Evolutionary conservation across 768 basidiomycete genomes (phyloP).

Genomic region (Xerocomus potaroensis): DNA sequence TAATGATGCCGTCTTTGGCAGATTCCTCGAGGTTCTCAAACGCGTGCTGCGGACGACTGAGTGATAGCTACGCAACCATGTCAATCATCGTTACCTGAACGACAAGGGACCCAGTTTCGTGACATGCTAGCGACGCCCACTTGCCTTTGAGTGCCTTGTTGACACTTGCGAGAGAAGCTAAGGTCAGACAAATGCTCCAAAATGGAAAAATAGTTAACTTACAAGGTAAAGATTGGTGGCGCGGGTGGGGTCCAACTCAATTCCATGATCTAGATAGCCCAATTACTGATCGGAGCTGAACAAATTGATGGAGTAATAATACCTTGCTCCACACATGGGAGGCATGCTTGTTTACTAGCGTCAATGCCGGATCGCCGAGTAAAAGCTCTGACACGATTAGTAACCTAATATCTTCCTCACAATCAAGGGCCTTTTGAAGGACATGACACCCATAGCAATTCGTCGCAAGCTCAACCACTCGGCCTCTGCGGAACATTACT

Average conservation of each 20-base stretch:
- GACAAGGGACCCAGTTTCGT: slow-evolving; percentile 86
- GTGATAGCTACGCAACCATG: neutral
- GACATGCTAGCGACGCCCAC: slow-evolving; percentile 86
- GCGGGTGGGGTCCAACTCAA: slow-evolving; percentile 82
- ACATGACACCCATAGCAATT: slow-evolving; percentile 91
- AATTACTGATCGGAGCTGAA: slow-evolving; percentile 6
- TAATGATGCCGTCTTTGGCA: slow-evolving; percentile 81
- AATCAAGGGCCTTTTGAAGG: slow-evolving; percentile 85
- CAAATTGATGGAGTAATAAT: neutral
- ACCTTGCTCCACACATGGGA: slow-evolving; percentile 94
- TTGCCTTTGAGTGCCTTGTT: slow-evolving; percentile 85
- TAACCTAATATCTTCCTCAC: slow-evolving; percentile 81
- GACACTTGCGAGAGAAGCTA: slow-evolving; percentile 45
- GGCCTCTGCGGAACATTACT: slow-evolving; percentile 45
- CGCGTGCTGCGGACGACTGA: slow-evolving; percentile 51
- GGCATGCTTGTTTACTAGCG: slow-evolving; percentile 85
- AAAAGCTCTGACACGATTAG: slow-evolving; percentile 83
- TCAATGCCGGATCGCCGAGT: slow-evolving; percentile 79
- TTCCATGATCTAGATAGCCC: slow-evolving; percentile 72
- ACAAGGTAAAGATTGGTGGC: slow-evolving; percentile 87
- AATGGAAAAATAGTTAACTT: slow-evolving; percentile 29
- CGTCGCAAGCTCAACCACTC: slow-evolving; percentile 81
- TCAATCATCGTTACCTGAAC: slow-evolving; percentile 57
- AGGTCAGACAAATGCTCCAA: neutral
- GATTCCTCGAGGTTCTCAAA: slow-evolving; percentile 83